Evolutionary conservation across 75 land plant species (phyloP).

Genomic region (Sequoiadendron giganteum): DNA sequence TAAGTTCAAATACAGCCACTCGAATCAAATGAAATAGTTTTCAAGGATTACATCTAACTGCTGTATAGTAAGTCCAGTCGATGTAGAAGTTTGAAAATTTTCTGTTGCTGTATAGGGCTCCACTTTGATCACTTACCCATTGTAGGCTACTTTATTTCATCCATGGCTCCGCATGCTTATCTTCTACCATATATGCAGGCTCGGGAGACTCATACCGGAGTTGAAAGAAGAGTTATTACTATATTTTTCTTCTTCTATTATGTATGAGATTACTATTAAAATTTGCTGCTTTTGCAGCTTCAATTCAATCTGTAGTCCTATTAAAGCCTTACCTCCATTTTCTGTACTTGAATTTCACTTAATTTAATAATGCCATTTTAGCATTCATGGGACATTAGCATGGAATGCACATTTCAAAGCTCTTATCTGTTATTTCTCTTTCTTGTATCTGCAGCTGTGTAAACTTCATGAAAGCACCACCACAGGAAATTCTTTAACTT

Average conservation of each 20-base stretch:
- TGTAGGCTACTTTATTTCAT: not conserved
- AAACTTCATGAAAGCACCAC: not conserved
- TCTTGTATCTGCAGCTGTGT: not conserved
- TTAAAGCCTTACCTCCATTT: not conserved
- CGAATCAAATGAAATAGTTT: not conserved
- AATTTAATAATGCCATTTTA: not conserved
- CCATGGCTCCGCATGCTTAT: not conserved
- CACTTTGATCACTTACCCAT: conserved; percentile 9
- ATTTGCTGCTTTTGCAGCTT: conserved; percentile 12
- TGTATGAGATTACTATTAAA: not conserved
- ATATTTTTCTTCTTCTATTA: not conserved
- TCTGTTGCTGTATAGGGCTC: conserved; percentile 1
- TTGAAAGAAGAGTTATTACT: conserved; percentile 1
- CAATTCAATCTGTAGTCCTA: conserved; percentile 7
- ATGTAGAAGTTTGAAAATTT: not conserved
- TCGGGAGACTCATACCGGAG: not conserved
- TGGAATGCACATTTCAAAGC: not conserved
- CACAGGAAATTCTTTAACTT: not conserved
- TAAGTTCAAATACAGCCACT: not conserved
- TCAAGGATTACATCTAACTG: not conserved
- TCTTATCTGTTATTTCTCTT: not conserved
- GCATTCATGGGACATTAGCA: not conserved
- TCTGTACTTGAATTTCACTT: not conserved
- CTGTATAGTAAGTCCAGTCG: conserved; percentile 4
- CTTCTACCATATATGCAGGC: conserved; percentile 4